A percentile compares a stretch with the other conserved stretches of the same genome.
These are phyloP conservation scores for Aspergillus flavus DNA, from an alignment of 2,329 filamentous ascomycete genomes.

Conservation along the genomic window DNA sequence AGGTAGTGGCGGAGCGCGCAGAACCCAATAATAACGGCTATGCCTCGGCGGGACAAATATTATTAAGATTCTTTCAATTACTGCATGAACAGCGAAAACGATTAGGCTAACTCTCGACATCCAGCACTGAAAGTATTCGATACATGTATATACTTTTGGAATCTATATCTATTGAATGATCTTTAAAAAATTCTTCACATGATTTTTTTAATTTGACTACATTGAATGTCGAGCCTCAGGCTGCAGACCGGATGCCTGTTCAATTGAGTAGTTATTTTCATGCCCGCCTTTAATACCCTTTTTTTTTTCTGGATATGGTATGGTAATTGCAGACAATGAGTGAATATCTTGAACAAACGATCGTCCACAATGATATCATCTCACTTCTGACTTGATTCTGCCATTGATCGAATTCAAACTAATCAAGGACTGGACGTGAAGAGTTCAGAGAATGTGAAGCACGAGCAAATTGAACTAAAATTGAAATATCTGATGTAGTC, in stretches of 20 bases:
- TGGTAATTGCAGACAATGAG: background rate
- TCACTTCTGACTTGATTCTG: background rate
- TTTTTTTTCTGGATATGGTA: background rate
- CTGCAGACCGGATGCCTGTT: background rate
- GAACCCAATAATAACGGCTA: constrained; percentile 26
- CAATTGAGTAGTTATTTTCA: background rate
- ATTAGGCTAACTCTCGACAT: background rate
- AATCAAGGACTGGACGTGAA: background rate
- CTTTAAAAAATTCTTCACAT: background rate
- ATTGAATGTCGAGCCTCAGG: background rate
- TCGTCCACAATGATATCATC: background rate
- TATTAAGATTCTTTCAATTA: constrained; percentile 15
- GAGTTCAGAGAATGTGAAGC: background rate
- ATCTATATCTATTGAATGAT: background rate
- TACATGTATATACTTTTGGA: background rate
- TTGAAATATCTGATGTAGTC: background rate
- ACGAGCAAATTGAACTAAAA: background rate
- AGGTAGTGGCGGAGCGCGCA: constrained; percentile 27
- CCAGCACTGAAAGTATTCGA: background rate
- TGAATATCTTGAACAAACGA: background rate
- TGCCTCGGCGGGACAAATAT: constrained; percentile 22
- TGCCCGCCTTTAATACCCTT: background rate
- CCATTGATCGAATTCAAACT: background rate
- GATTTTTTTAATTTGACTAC: background rate
- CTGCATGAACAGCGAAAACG: background rate